These are phyloP conservation scores for Neofusicoccum laricinum DNA, from an alignment of 2,329 filamentous ascomycete genomes.

Conservation along the genomic window DNA sequence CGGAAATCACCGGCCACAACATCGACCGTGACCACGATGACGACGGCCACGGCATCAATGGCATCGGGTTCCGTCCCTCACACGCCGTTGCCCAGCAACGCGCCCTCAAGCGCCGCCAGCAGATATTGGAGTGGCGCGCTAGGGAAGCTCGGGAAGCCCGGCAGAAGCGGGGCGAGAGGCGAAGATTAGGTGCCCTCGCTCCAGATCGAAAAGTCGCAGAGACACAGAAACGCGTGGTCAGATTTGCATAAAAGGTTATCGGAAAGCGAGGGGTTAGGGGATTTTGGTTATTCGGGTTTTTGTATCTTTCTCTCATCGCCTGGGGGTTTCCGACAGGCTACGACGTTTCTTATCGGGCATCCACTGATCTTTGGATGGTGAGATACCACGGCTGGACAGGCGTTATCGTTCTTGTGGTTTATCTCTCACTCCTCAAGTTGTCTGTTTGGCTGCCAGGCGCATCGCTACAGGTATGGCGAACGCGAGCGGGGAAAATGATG, in stretches of 20 bases:
- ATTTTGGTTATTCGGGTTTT: background rate
- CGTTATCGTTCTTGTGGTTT: background rate
- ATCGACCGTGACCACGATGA: conserved; percentile 55
- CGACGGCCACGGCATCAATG: conserved; percentile 63
- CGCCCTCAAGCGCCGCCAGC: conserved; percentile 55
- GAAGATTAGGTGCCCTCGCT: conserved; percentile 28
- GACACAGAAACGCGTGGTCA: conserved; percentile 2
- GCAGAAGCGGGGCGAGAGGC: conserved; percentile 53
- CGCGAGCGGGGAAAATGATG: background rate
- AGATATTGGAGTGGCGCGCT: conserved; percentile 58
- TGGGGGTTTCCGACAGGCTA: background rate
- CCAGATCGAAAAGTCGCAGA: background rate
- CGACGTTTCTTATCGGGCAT: background rate
- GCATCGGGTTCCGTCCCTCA: conserved; percentile 61
- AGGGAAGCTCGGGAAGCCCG: conserved; percentile 59
- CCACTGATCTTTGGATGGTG: conserved; percentile 10
- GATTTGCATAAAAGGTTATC: background rate
- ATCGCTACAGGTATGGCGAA: background rate
- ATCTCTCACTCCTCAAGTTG: background rate
- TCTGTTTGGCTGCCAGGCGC: background rate
- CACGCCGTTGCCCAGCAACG: conserved; percentile 57
- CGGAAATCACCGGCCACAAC: conserved; percentile 60
- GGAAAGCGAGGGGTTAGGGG: background rate
- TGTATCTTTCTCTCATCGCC: background rate
- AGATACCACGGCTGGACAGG: background rate